phyloP scores from a whole-genome alignment of 148 eudicot genomes.

The Limonium bicolor region DNA sequence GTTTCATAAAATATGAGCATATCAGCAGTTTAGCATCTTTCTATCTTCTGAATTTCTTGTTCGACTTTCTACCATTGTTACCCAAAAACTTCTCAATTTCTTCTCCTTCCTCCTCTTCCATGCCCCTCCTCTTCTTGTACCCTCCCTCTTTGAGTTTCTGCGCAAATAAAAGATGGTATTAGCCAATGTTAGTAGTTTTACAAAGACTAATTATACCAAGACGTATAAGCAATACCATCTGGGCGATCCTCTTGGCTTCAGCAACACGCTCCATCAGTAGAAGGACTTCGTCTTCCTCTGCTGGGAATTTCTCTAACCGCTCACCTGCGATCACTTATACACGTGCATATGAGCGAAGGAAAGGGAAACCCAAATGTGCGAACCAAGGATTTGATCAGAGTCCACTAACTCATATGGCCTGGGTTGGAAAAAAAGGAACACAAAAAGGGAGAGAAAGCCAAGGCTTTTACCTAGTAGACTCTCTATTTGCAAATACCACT shows the following conservation, averaged over 20 bases:
- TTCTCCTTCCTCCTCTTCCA: constrained; percentile 45
- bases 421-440: background rate
- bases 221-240: constrained; percentile 27
- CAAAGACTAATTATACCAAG: background rate
- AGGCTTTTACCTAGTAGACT: constrained; percentile 57
- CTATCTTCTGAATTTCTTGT: too few relatives aligned
- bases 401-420: too few relatives aligned
- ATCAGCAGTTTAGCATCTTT: too few relatives aligned
- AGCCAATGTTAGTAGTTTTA: background rate
- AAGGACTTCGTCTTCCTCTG: constrained; percentile 64
- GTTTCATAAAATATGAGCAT: too few relatives aligned
- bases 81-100: constrained; percentile 35
- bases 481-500: constrained; percentile 75
- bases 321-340: constrained; percentile 27
- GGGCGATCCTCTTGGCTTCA: constrained; percentile 62
- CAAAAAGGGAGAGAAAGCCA: background rate
- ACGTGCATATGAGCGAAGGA: background rate
- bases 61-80: constrained; percentile 23
- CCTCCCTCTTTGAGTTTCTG: constrained; percentile 67
- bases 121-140: constrained; percentile 28
- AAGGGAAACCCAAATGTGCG: background rate
- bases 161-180: background rate
- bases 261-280: constrained; percentile 45
- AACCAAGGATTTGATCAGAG: too few relatives aligned
- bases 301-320: constrained; percentile 48